Percentiles rank a stretch among this genome's conserved stretches.
Conservation (phyloP, 2,329 filamentous ascomycete species). For the Colletotrichum salicis region DNA sequence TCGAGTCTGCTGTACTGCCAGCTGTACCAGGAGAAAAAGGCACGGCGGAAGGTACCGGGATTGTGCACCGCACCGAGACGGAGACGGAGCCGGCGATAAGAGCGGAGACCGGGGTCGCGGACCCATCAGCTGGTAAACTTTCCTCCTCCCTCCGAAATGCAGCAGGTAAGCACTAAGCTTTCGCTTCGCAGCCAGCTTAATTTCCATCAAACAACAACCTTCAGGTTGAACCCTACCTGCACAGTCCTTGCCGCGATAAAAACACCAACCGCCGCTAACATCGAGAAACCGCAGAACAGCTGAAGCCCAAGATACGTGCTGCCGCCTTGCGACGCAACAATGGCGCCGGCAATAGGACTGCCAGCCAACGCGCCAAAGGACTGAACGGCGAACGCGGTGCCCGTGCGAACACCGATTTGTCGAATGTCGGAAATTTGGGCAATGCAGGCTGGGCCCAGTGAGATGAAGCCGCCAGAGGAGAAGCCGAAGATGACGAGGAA, state of each 20-base stretch:
- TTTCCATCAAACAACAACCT: conserved; percentile 41
- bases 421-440: conserved; percentile 77
- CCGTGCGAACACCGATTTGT: conserved; percentile 75
- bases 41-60: background rate
- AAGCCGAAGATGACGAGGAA: conserved; percentile 78
- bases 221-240: conserved; percentile 48
- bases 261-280: conserved; percentile 44
- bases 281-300: conserved; percentile 70
- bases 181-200: background rate
- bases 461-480: conserved; percentile 73
- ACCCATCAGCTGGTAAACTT: too few species aligned
- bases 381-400: conserved; percentile 70
- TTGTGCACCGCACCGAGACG: background rate
- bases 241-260: conserved; percentile 46
- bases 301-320: conserved; percentile 67
- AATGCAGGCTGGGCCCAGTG: conserved; percentile 70
- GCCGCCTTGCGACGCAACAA: conserved; percentile 63
- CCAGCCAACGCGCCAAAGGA: conserved; percentile 74
- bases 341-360: conserved; percentile 73
- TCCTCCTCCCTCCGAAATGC: too few species aligned
- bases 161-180: background rate
- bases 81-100: background rate
- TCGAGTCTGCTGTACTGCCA: background rate
- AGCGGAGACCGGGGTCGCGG: background rate
- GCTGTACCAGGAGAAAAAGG: background rate